A percentile compares a stretch with the other conserved stretches of the same genome.
phyloP scores from a whole-genome alignment of 2,329 filamentous ascomycete genomes.

The Xylaria multiplex region DNA sequence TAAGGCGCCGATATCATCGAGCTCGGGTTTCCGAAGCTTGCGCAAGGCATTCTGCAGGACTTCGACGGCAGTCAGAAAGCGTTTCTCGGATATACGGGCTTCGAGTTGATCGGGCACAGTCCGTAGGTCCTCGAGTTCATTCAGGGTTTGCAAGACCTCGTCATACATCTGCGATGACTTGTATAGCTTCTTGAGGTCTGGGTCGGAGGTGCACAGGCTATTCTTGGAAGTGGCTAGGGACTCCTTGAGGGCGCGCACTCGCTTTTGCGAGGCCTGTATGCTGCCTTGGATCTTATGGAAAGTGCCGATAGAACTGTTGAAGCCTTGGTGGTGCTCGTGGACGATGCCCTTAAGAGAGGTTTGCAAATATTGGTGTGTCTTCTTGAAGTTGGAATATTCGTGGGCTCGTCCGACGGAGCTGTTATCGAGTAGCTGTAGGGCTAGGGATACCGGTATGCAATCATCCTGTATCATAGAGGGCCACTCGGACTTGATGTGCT shows the following conservation, averaged over 20 bases:
- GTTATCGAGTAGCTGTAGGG: slow-evolving; percentile 91
- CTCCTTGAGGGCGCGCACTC: slow-evolving; percentile 83
- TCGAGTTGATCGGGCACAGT: slow-evolving; percentile 92
- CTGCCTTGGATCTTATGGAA: slow-evolving; percentile 98
- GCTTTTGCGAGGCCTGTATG: slow-evolving; percentile 86
- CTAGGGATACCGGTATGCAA: slow-evolving; percentile 91
- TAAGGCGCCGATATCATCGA: slow-evolving; percentile 90
- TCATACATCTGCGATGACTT: slow-evolving; percentile 90
- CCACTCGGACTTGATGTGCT: slow-evolving; percentile 89
- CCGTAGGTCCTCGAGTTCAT: slow-evolving; percentile 87
- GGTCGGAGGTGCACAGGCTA: slow-evolving; percentile 84
- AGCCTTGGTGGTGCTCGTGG: slow-evolving; percentile 98
- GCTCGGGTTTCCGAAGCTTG: slow-evolving; percentile 84
- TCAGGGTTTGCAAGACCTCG: slow-evolving; percentile 83
- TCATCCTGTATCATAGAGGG: slow-evolving; percentile 88
- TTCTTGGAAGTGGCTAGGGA: slow-evolving; percentile 83
- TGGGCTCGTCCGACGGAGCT: slow-evolving; percentile 93
- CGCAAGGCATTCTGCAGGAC: slow-evolving; percentile 87
- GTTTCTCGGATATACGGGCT: slow-evolving; percentile 93
- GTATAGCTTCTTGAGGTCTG: slow-evolving; percentile 90
- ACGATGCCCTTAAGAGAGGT: slow-evolving; percentile 93
- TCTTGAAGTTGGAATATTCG: slow-evolving; percentile 85
- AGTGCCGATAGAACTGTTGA: slow-evolving; percentile 98
- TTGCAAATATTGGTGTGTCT: slow-evolving; percentile 88
- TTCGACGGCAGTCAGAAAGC: slow-evolving; percentile 91